Evolutionary conservation across 176 grass and related monocot species (phyloP), one percentile per base, ranked within the genome.

Genomic region (Oryza punctata): DNA sequence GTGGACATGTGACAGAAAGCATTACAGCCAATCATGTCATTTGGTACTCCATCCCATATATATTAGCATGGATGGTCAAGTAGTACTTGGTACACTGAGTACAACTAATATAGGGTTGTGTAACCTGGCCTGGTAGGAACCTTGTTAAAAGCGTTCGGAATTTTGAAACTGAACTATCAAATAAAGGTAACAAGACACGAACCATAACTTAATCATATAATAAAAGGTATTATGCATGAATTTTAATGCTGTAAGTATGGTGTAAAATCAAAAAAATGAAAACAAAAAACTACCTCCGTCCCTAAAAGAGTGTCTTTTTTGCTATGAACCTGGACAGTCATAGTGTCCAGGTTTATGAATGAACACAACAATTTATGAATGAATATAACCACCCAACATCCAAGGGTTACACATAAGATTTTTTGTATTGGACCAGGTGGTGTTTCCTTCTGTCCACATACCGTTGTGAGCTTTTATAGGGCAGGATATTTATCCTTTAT

Each of bases 81-180:
- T 27, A 15, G 61, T 78, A 37, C 21, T 71, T 1, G 35, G 21
- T 37, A 49, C 16, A 32, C 18, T 54, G 29, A 54, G 45, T 28
- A 32, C 32, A 5, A 33, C 41, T 73, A 50, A 30, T 68, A 21
- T 27, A 0, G 26, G 28, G 12, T 29, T 59, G 15, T 67, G 6
- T 54, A 66, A 27, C 68, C 1, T 45, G 63, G 28, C 44, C 27
- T 73, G 15, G n/a, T 67, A 9, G 5, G 23, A 26, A 72, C 40
- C 16, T 40, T 88, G 52, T 63, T 63, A 64, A 71, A 33, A 40
- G 65, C 74, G n/a, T 16, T 29, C 30, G 21, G 16, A 43, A 84
- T 5, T 26, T 83, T 50, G 5, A 32, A 85, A 69, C 32, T 85
- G 72, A 23, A 61, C 4, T 76, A 13, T 57, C 43, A 40, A 30